Percentiles rank a stretch among this genome's conserved stretches.
Conservation (phyloP, 1,284 basidiomycete species). For the Ustilago cynodontis region DNA sequence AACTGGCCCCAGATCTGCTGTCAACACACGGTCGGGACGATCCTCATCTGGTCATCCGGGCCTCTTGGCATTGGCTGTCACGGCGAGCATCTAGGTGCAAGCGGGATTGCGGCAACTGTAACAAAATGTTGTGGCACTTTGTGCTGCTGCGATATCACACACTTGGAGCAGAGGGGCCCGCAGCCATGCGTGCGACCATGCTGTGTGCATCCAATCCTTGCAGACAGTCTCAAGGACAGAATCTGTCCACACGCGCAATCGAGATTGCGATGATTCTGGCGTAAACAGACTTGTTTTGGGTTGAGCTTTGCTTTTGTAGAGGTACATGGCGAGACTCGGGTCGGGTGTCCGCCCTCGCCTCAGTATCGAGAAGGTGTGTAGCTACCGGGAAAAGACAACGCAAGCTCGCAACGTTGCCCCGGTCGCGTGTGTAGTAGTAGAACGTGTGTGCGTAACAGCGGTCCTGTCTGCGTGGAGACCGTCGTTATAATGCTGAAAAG, state of each 20-base stretch:
- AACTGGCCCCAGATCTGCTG: no score
- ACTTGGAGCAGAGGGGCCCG: no score
- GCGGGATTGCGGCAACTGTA: no score
- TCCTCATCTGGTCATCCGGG: no score
- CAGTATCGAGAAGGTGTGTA: conserved; percentile 30
- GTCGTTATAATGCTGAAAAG: conserved; percentile 27
- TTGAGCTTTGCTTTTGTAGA: conserved; percentile 53
- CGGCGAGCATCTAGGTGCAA: no score
- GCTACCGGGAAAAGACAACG: conserved; percentile 32
- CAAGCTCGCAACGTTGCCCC: conserved; percentile 48
- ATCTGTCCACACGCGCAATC: conserved; percentile 2
- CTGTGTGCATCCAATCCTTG: no score
- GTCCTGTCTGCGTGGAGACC: conserved; percentile 35
- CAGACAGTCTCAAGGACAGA: no score
- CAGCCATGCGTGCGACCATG: no score
- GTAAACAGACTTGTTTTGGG: conserved; percentile 50
- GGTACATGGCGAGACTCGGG: conserved; percentile 39
- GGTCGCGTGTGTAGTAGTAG: conserved; percentile 12
- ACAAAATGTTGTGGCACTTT: no score
- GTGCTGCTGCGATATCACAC: no score
- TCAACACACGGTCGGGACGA: no score
- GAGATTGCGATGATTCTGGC: conserved; percentile 13
- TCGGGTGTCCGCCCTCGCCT: conserved; percentile 5
- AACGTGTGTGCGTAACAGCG: conserved; percentile 33
- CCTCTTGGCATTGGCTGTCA: no score